Evolutionary conservation across 495 filamentous ascomycete species (phyloP), one percentile per base, ranked within the genome.

Genomic region (Hamigera avellanea): DNA sequence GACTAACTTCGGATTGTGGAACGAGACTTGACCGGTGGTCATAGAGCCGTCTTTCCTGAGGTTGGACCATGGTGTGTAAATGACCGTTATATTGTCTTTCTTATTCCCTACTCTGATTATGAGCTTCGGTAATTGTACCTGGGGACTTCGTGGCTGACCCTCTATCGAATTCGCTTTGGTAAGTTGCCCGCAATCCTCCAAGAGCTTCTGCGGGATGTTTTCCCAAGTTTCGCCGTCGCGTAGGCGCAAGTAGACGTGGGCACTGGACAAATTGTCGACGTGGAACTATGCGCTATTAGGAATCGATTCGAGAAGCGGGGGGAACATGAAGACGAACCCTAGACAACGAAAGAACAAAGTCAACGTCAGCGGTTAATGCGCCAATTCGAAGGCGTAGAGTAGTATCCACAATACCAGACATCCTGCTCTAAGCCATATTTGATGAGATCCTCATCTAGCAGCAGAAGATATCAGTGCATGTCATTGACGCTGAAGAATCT

Each of bases 91-190:
- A 59, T 96, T 96, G 50, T 96, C 91, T 63, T 95, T 95, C 62
- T 98, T 98, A 64, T 96, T 98, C 40, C 91, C 81, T 84, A 33
- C 14, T 8, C 26, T 7, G 9, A 30, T 35, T 10, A 35, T 43
- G 29, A 48, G 31, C 21, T 23, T 23, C 21, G 9, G 21, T n/a
- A n/a, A n/a, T n/a, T n/a, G 9, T 37, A 2, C 17, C 26, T 18
- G 10, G 33, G 21, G 2, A 35, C n/a, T 25, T n/a, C 10, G 25
- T 14, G 13, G 30, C 52, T 39, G 39, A 85, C 84, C 93, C 62
- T 98, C 91, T 49, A 98, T 98, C 21, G 88, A 95, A 61, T 98
- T 98, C 35, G 91, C 88, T 61, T 98, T 98, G 34, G 91, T 98
- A 36, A 98, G 69, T 56, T 98, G 91, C 14, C 78, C 88, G 45